Conservation (phyloP, 2,329 filamentous ascomycete species). For the Exserohilum turcica region DNA sequence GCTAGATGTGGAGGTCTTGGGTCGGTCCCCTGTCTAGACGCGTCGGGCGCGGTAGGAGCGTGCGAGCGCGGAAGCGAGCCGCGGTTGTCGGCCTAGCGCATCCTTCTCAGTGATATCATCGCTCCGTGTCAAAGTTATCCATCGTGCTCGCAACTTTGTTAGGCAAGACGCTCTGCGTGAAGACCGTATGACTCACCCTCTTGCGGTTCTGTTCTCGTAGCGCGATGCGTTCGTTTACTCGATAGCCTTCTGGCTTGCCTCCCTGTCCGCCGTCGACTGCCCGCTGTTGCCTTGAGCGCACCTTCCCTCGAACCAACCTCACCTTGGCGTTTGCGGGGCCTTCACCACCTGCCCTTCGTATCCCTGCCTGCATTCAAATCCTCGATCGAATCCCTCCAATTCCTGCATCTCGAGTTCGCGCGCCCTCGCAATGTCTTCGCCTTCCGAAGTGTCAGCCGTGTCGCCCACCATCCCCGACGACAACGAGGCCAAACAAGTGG, state of each 20-base stretch:
- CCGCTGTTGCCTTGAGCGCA: conserved; percentile 24
- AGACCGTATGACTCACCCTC: not conserved
- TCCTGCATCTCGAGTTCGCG: not conserved
- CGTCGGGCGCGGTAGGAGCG: not conserved
- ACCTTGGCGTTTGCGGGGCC: not conserved
- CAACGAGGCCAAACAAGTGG: conserved; percentile 4
- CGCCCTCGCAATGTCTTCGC: conserved; percentile 16
- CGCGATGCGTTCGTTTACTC: not conserved
- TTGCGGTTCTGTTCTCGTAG: not conserved
- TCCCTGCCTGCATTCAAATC: not conserved
- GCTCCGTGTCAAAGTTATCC: conserved; percentile 10
- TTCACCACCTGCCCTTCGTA: not conserved
- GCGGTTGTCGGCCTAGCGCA: conserved; percentile 22
- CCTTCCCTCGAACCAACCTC: not conserved
- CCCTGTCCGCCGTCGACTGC: conserved; percentile 1
- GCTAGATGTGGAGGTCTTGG: not conserved
- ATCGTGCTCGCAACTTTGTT: not conserved
- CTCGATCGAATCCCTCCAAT: not conserved
- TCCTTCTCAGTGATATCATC: conserved; percentile 27
- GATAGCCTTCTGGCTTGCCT: not conserved
- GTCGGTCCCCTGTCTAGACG: not conserved
- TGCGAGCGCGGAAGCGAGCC: conserved; percentile 16
- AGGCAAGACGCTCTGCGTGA: not conserved
- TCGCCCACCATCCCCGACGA: conserved; percentile 17
- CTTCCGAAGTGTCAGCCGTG: conserved; percentile 13